phyloP scores from a whole-genome alignment of 1,284 basidiomycete genomes.

The Leccinum variabile region DNA sequence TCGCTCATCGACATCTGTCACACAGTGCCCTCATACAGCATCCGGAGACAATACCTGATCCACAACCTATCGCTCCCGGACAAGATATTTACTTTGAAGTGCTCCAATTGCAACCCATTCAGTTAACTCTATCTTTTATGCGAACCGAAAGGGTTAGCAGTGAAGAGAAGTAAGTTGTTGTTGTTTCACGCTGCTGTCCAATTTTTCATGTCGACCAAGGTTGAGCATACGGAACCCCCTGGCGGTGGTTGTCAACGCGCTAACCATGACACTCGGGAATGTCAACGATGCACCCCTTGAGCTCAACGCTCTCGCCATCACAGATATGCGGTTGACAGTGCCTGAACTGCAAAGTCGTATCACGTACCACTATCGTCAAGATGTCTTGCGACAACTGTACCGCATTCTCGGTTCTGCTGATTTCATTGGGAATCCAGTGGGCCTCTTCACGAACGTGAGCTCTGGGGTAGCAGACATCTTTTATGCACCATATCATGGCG shows the following conservation, averaged over 20 bases:
- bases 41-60: constrained; percentile 79
- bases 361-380: constrained; percentile 92
- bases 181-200: constrained; percentile 1
- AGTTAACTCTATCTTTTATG: constrained; percentile 95
- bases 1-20: constrained; percentile 11
- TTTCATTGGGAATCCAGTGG: constrained; percentile 92
- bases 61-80: constrained; percentile 61
- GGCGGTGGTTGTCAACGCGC: constrained; percentile 90
- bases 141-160: constrained; percentile 91
- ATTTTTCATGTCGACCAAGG: constrained; percentile 40
- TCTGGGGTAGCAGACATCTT: constrained; percentile 99
- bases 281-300: constrained; percentile 97
- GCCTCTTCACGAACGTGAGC: constrained; percentile 97
- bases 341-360: constrained; percentile 87
- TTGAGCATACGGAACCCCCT: constrained; percentile 88
- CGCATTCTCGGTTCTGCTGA: constrained; percentile 96
- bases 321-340: constrained; percentile 88
- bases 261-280: constrained; percentile 97
- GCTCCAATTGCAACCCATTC: constrained; percentile 95
- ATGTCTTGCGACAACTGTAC: constrained; percentile 92
- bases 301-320: constrained; percentile 92
- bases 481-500: constrained; percentile 97
- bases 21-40: constrained; percentile 76
- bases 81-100: constrained; percentile 95
- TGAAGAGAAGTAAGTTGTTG: constrained; percentile 78